Percentiles rank a stretch among this genome's conserved stretches.
Conservation (phyloP, 2,329 filamentous ascomycete genomes). For the Metarhizium anisopliae region DNA sequence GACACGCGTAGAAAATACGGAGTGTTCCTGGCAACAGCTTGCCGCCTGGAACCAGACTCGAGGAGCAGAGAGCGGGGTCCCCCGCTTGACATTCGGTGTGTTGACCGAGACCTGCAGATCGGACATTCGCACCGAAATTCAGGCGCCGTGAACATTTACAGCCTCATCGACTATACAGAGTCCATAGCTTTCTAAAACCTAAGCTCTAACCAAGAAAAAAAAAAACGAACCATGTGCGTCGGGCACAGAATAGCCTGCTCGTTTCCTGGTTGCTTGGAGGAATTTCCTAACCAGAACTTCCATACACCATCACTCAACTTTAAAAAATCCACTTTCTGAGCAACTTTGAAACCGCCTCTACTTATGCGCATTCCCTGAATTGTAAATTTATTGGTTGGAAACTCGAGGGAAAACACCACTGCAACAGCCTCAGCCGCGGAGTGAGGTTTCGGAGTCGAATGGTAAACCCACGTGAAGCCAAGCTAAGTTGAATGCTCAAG, state of each 20-base stretch:
- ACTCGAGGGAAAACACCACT: too few species aligned
- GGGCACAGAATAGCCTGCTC: neutral
- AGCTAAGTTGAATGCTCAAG: too few species aligned
- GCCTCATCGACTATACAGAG: neutral
- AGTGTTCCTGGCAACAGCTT: neutral
- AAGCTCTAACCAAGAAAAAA: neutral
- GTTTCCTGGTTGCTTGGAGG: neutral
- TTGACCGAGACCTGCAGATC: neutral
- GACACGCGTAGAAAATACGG: neutral
- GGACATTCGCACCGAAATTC: neutral
- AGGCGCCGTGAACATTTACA: neutral
- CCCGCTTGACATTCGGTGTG: neutral
- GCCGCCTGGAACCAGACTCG: too few species aligned
- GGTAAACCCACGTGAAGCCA: too few species aligned
- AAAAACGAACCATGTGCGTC: neutral
- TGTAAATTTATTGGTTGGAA: too few species aligned
- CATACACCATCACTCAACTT: too few species aligned
- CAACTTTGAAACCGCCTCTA: too few species aligned
- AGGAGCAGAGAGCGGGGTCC: neutral
- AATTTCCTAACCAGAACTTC: too few species aligned
- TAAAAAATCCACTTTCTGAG: too few species aligned
- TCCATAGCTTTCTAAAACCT: neutral
- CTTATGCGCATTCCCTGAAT: too few species aligned
- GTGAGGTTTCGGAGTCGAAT: too few species aligned
- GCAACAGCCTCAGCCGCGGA: too few species aligned